A percentile compares a stretch with the other conserved stretches of the same genome.
These are phyloP conservation scores for Boletus reticulatus DNA, from an alignment of 768 basidiomycete genomes.

Conservation along the genomic window DNA sequence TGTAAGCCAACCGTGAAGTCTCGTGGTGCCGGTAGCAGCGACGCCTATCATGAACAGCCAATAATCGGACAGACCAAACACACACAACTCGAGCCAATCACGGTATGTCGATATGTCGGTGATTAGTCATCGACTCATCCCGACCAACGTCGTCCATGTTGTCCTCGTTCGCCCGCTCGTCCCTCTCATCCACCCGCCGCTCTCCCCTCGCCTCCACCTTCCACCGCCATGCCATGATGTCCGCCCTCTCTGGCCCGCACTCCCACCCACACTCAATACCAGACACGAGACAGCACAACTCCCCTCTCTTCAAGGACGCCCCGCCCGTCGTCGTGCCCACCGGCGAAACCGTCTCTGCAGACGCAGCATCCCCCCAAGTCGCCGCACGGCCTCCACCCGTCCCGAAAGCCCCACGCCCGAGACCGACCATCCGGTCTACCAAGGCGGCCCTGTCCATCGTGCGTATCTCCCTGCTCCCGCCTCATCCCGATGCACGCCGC, in stretches of 20 bases:
- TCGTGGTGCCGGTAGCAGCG: no score
- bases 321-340: constrained; percentile 54
- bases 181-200: constrained; percentile 4
- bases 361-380: constrained; percentile 68
- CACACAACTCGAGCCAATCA: no score
- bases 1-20: no score
- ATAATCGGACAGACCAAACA: no score
- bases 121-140: constrained; percentile 19
- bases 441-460: constrained; percentile 82
- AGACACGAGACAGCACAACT: constrained; percentile 17
- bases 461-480: constrained; percentile 17
- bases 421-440: constrained; percentile 64
- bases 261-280: constrained; percentile 26
- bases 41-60: no score
- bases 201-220: not conserved
- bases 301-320: constrained; percentile 37
- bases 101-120: constrained; percentile 8
- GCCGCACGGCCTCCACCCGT: constrained; percentile 69
- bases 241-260: constrained; percentile 43
- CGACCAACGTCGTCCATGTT: constrained; percentile 19
- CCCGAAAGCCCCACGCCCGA: constrained; percentile 60
- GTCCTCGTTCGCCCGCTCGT: constrained; percentile 16
- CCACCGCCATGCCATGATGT: constrained; percentile 65
- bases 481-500: not conserved
- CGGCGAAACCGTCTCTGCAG: constrained; percentile 44